Base-by-base conservation (phyloP, 305 asterid genomes). In the Fraxinus baroniana region DNA sequence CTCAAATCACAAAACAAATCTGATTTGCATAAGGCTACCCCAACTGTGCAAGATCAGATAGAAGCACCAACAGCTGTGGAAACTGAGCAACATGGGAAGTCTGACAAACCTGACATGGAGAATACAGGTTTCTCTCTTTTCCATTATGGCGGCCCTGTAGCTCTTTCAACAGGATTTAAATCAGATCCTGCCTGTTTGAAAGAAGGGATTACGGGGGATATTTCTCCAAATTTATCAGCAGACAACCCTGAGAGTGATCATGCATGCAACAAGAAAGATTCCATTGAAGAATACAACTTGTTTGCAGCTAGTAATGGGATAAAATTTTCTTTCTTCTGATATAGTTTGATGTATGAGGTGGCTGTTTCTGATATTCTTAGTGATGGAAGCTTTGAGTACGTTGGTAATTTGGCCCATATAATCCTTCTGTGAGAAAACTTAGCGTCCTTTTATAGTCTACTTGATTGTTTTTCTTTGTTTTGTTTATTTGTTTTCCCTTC, bases 131-230 rank as follows among this genome's bases (percentile, higher is more conserved):
- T 97, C 90, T 97, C 99, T 72, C 97, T 97, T 81, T 97, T 97
- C 89, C 98, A 94, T 87, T 93, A 89, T 86, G 97, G 97, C 52
- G 96, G 97, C 62, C 98, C 98, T 28, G 93, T 93, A 49, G 97
- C 90, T 85, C 87, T 91, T 87, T 86, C 97, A n/a, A 85, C 93
- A 5, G 97, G 97, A 80, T 89, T 81, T 74, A 86, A 89, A 77
- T 85, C 90, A 0, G 92, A 89, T 88, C 90, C 89, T 52, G 77
- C 79, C 76, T 52, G 89, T 70, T 64, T 85, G 85, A 85, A 87
- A 78, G 93, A 87, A 83, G 93, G 88, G 71, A 77, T 57, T 76
- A 85, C 24, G 64, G 83, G 85, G 68, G 87, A 85, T 78, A 44
- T 88, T 30, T 86, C 87, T 79, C 87, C 85, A 15, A 86, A 84